These are phyloP conservation scores for Penicillium ochrochloron DNA, from an alignment of 495 filamentous ascomycete genomes.

Conservation along the genomic window DNA sequence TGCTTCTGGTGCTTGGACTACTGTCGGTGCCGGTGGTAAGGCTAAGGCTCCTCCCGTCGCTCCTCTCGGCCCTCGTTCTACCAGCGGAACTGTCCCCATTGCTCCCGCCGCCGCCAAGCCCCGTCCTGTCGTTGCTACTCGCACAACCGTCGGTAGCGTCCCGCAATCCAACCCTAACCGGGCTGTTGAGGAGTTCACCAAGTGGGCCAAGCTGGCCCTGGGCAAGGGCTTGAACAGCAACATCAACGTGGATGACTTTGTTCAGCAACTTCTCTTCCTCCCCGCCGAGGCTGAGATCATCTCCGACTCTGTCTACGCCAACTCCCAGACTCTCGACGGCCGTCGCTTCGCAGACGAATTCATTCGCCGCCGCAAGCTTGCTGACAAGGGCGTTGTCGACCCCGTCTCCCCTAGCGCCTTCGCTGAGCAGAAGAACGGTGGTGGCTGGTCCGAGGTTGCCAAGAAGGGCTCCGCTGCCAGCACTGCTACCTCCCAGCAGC, in stretches of 20 bases:
- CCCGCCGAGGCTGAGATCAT: conserved; percentile 80
- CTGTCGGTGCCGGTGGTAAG: conserved; percentile 94
- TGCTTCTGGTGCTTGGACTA: conserved; percentile 78
- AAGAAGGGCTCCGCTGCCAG: conserved; percentile 70
- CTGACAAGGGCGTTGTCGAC: conserved; percentile 82
- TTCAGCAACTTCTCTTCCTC: conserved; percentile 71
- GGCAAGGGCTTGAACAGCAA: conserved; percentile 61
- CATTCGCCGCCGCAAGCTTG: conserved; percentile 86
- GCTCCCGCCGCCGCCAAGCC: conserved; percentile 45
- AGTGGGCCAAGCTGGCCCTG: conserved; percentile 83
- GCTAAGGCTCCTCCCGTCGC: conserved; percentile 71
- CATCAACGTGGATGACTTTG: conserved; percentile 81
- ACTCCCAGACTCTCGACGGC: conserved; percentile 84
- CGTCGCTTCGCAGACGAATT: conserved; percentile 95
- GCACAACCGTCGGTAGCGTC: conserved; percentile 38
- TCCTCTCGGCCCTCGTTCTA: conserved; percentile 59
- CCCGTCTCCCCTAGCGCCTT: conserved; percentile 50
- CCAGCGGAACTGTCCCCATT: conserved; percentile 52
- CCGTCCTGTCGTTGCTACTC: conserved; percentile 34
- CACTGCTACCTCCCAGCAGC: conserved; percentile 45
- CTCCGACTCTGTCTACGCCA: conserved; percentile 84
- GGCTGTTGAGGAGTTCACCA: conserved; percentile 85
- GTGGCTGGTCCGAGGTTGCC: conserved; percentile 96
- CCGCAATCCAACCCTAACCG: conserved; percentile 55
- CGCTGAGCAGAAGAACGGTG: conserved; percentile 52